phyloP scores from a whole-genome alignment of 2,329 filamentous ascomycete species.

The Pyricularia grisea region DNA sequence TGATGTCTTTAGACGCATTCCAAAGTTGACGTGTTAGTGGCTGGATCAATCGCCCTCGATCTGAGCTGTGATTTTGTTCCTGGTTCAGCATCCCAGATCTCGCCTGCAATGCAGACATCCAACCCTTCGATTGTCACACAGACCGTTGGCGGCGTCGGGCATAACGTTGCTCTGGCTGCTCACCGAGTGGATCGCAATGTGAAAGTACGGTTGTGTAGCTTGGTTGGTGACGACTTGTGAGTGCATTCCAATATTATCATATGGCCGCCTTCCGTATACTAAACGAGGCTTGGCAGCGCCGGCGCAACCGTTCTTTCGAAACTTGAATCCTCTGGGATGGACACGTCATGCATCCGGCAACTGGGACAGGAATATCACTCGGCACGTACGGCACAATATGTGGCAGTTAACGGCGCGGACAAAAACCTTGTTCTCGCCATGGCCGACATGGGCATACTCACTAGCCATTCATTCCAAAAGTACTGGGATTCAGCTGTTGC shows the following conservation, averaged over 20 bases:
- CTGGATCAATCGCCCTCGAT: constrained; percentile 85
- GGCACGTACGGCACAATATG: constrained; percentile 76
- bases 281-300: constrained; percentile 34
- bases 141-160: constrained; percentile 81
- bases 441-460: constrained; percentile 88
- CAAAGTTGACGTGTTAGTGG: constrained; percentile 61
- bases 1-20: neutral
- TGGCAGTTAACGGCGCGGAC: constrained; percentile 75
- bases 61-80: constrained; percentile 66
- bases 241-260: constrained; percentile 12
- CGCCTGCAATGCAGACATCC: constrained; percentile 62
- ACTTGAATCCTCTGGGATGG: constrained; percentile 55
- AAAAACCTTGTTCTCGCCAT: constrained; percentile 86
- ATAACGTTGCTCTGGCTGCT: constrained; percentile 82
- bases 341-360: constrained; percentile 51
- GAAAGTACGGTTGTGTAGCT: constrained; percentile 66
- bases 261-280: neutral
- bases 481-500: constrained; percentile 53
- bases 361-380: constrained; percentile 37
- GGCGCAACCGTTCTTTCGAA: constrained; percentile 64
- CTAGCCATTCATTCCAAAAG: constrained; percentile 39
- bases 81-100: constrained; percentile 14
- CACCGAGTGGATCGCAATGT: constrained; percentile 52
- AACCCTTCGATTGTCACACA: constrained; percentile 77
- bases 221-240: constrained; percentile 69